These are phyloP conservation scores for Saturnispora quitensis DNA, from an alignment of 805 yeast genomes.

Conservation along the genomic window DNA sequence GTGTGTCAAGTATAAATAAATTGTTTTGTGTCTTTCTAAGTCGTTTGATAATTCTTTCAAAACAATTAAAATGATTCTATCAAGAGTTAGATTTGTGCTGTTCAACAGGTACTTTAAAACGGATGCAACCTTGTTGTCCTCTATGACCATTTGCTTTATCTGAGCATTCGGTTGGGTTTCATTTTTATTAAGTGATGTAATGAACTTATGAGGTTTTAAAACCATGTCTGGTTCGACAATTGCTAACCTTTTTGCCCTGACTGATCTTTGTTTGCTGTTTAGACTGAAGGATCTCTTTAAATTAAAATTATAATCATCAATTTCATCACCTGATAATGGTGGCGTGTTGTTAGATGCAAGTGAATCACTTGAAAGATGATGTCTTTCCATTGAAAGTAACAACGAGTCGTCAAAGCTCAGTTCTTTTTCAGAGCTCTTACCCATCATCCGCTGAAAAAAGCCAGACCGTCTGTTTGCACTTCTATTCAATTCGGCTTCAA, in stretches of 20 bases:
- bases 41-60: conserved; percentile 44
- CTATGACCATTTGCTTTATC: conserved; percentile 19
- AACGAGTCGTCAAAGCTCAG: conserved; percentile 28
- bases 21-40: conserved; percentile 55
- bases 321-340: background rate
- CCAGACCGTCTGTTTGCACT: conserved; percentile 4
- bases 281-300: conserved; percentile 66
- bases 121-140: conserved; percentile 1
- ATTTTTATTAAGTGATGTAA: conserved; percentile 38
- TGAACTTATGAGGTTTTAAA: conserved; percentile 49
- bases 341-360: background rate
- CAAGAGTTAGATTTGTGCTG: conserved; percentile 28
- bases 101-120: conserved; percentile 35
- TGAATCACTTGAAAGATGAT: background rate
- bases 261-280: conserved; percentile 56
- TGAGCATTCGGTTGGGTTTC: conserved; percentile 25
- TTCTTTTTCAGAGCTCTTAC: conserved; percentile 14
- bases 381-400: conserved; percentile 17
- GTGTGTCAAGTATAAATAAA: conserved; percentile 51
- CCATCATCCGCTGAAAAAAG: conserved; percentile 4
- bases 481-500: conserved; percentile 18
- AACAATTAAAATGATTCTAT: conserved; percentile 36
- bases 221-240: conserved; percentile 52
- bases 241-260: conserved; percentile 56
- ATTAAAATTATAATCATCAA: conserved; percentile 27